phyloP scores from a whole-genome alignment of 1,284 basidiomycete species.

The Ustilago trichophora region DNA sequence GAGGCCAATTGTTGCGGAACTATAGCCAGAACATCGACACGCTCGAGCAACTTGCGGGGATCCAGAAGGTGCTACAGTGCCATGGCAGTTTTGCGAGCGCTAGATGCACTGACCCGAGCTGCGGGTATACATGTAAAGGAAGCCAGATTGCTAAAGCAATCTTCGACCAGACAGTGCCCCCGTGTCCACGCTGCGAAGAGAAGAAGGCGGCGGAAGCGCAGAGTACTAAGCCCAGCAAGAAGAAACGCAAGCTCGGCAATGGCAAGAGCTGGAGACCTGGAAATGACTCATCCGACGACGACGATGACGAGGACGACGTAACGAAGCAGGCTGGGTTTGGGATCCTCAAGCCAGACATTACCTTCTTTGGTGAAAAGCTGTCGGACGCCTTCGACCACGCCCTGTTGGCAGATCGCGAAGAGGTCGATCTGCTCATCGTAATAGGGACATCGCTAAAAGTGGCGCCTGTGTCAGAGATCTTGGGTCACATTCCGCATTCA shows the following conservation, averaged over 20 bases:
- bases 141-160: slow-evolving; percentile 55
- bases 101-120: slow-evolving; percentile 58
- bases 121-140: slow-evolving; percentile 50
- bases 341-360: slow-evolving; percentile 82
- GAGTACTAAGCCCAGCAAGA: slow-evolving; percentile 59
- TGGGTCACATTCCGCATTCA: slow-evolving; percentile 60
- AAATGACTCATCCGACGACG: slow-evolving; percentile 62
- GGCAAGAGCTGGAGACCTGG: slow-evolving; percentile 68
- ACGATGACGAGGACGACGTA: slow-evolving; percentile 66
- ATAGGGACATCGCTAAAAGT: slow-evolving; percentile 95
- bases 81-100: slow-evolving; percentile 70
- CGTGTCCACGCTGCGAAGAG: slow-evolving; percentile 55
- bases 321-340: slow-evolving; percentile 71
- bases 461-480: slow-evolving; percentile 84
- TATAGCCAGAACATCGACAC: slow-evolving; percentile 85
- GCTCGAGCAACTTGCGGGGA: slow-evolving; percentile 84
- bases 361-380: slow-evolving; percentile 83
- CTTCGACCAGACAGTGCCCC: slow-evolving; percentile 49
- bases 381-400: slow-evolving; percentile 70
- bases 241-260: slow-evolving; percentile 67
- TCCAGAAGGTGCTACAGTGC: slow-evolving; percentile 85
- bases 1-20: slow-evolving; percentile 79
- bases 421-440: slow-evolving; percentile 85
- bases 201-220: slow-evolving; percentile 29
- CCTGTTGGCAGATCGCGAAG: slow-evolving; percentile 78